These are phyloP conservation scores for Verbena officinalis DNA, from an alignment of 257 asterid species.

Conservation along the genomic window DNA sequence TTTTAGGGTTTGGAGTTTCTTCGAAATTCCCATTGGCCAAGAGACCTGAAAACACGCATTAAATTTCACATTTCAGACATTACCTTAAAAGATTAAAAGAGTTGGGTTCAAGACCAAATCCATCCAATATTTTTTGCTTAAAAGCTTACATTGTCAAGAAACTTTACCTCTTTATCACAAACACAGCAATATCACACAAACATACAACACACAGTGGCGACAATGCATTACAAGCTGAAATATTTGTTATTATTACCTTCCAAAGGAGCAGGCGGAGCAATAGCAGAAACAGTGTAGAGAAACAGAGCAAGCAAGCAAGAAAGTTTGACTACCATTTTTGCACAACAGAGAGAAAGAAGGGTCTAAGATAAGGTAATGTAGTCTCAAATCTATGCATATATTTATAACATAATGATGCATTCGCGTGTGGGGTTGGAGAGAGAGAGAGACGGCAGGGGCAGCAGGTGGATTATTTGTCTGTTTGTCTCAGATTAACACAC, in stretches of 20 bases:
- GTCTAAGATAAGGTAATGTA: slow-evolving; percentile 10
- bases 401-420: slow-evolving; percentile 25
- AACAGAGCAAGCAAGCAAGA: slow-evolving; percentile 42
- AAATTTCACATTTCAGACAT: too few relatives aligned
- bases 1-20: slow-evolving; percentile 58
- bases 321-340: slow-evolving; percentile 45
- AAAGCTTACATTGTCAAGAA: background rate
- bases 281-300: slow-evolving; percentile 43
- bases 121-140: too few relatives aligned
- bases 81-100: too few relatives aligned
- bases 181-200: background rate
- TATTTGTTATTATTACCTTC: slow-evolving; percentile 55
- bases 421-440: slow-evolving; percentile 9
- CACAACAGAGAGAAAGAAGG: slow-evolving; percentile 8
- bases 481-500: slow-evolving; percentile 17
- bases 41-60: slow-evolving; percentile 47
- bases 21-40: slow-evolving; percentile 88
- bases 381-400: slow-evolving; percentile 18
- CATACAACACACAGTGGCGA: background rate
- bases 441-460: slow-evolving; percentile 15
- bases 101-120: too few relatives aligned
- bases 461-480: slow-evolving; percentile 33
- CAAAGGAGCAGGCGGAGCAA: slow-evolving; percentile 49
- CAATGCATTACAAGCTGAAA: background rate
- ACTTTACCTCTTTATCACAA: background rate